A percentile compares a stretch with the other conserved stretches of the same genome.
Evolutionary conservation across 2,329 filamentous ascomycete species (phyloP).

Genomic region (Didymella exigua): DNA sequence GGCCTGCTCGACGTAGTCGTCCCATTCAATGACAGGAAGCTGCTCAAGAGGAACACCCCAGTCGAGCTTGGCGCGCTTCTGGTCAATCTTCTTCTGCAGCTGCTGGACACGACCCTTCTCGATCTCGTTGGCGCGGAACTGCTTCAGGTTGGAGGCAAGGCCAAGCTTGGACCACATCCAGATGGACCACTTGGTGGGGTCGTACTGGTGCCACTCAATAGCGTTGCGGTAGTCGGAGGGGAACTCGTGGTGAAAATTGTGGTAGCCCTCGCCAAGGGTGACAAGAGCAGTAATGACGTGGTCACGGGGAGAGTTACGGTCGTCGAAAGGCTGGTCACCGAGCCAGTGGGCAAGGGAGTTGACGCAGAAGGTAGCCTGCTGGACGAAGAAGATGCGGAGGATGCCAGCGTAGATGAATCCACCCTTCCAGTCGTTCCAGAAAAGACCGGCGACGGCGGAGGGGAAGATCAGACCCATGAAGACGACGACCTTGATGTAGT

Average conservation of each 20-base stretch:
- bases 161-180: slow-evolving; percentile 52
- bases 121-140: slow-evolving; percentile 53
- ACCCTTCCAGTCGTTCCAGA: slow-evolving; percentile 57
- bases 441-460: slow-evolving; percentile 54
- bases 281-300: slow-evolving; percentile 52
- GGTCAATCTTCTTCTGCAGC: slow-evolving; percentile 54
- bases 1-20: slow-evolving; percentile 51
- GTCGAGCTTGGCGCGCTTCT: slow-evolving; percentile 51
- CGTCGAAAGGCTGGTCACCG: slow-evolving; percentile 54
- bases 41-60: slow-evolving; percentile 53
- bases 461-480: slow-evolving; percentile 57
- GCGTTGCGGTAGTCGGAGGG: slow-evolving; percentile 54
- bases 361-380: slow-evolving; percentile 61
- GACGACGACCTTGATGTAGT: slow-evolving; percentile 56
- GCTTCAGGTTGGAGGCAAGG: slow-evolving; percentile 52
- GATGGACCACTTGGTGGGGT: slow-evolving; percentile 54
- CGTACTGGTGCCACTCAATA: slow-evolving; percentile 51
- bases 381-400: slow-evolving; percentile 59
- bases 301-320: slow-evolving; percentile 52
- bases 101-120: slow-evolving; percentile 54
- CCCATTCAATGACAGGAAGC: slow-evolving; percentile 53
- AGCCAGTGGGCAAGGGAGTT: slow-evolving; percentile 62
- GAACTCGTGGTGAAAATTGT: slow-evolving; percentile 55
- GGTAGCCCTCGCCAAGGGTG: slow-evolving; percentile 53
- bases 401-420: slow-evolving; percentile 60